Evolutionary conservation across 164 flowering plant species (phyloP).

Genomic region (Santalum album): DNA sequence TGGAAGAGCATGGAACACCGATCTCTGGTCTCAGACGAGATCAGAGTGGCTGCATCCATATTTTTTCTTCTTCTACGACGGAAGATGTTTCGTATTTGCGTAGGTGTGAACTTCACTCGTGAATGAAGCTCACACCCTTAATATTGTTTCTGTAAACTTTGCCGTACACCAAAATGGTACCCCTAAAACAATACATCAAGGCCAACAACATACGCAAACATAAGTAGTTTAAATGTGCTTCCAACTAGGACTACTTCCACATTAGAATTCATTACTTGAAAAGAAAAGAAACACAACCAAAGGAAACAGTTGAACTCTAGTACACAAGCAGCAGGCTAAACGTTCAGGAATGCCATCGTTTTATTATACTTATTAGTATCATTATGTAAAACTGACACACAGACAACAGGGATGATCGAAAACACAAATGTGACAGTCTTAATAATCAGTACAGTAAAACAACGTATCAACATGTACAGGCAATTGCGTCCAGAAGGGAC

Average conservation of each 20-base stretch:
- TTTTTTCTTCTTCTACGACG: too few relatives aligned
- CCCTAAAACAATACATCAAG: too few relatives aligned
- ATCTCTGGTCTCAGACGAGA: conserved; percentile 48
- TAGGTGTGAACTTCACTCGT: too few relatives aligned
- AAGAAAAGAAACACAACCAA: too few relatives aligned
- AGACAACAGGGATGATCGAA: neutral
- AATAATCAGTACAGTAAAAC: neutral
- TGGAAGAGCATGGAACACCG: conserved; percentile 41
- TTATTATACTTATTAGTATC: neutral
- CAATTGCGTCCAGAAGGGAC: conserved; percentile 44
- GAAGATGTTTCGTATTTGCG: too few relatives aligned
- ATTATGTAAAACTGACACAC: neutral
- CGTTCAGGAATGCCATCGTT: neutral
- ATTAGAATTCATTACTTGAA: too few relatives aligned
- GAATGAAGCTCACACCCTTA: too few relatives aligned
- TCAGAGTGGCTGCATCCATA: conserved; percentile 81
- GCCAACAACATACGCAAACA: too few relatives aligned
- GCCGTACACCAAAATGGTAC: too few relatives aligned
- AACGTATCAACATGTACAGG: conserved; percentile 32
- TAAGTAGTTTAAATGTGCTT: too few relatives aligned
- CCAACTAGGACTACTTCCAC: too few relatives aligned
- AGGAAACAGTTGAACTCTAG: neutral
- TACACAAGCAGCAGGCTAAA: neutral
- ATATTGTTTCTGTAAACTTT: too few relatives aligned
- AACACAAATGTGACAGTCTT: neutral